Conservation (phyloP, 352 stramenopile genomes). For the Globisporangium ultimum region DNA sequence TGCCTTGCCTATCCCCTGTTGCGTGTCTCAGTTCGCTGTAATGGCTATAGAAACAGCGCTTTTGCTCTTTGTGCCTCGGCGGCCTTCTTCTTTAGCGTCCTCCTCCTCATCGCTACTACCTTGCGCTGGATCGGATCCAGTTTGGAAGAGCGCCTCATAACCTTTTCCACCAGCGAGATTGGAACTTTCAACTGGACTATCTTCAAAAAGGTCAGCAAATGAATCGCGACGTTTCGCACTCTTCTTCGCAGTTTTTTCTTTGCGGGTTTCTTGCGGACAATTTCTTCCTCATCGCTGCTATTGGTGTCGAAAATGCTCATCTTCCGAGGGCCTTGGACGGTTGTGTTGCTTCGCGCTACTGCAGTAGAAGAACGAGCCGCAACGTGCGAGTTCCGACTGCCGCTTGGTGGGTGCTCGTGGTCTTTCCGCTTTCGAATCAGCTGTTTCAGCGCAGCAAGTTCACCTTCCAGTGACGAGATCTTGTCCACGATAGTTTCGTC, state of each 20-base stretch:
- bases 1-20: too few relatives aligned
- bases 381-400: not conserved
- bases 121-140: slow-evolving; percentile 6
- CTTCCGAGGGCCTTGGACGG: slow-evolving; percentile 27
- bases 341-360: not conserved
- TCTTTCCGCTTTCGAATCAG: slow-evolving; percentile 56
- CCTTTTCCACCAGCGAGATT: slow-evolving; percentile 25
- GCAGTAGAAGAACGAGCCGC: not conserved
- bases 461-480: slow-evolving; percentile 66
- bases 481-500: slow-evolving; percentile 79
- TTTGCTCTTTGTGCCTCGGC: not conserved
- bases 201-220: slow-evolving; percentile 75
- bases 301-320: slow-evolving; percentile 73
- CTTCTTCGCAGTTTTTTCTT: slow-evolving; percentile 16
- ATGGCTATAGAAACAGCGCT: not conserved
- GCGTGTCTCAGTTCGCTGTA: too few relatives aligned
- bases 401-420: slow-evolving; percentile 4
- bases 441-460: slow-evolving; percentile 64
- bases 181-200: slow-evolving; percentile 24
- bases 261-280: slow-evolving; percentile 8
- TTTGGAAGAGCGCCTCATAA: slow-evolving; percentile 62
- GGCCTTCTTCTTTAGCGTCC: slow-evolving; percentile 17
- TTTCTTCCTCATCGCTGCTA: slow-evolving; percentile 42
- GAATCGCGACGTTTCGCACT: slow-evolving; percentile 50
- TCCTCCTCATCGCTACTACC: slow-evolving; percentile 13